These are phyloP conservation scores for Mycena albidolilacea DNA, from an alignment of 768 basidiomycete species.

Conservation along the genomic window DNA sequence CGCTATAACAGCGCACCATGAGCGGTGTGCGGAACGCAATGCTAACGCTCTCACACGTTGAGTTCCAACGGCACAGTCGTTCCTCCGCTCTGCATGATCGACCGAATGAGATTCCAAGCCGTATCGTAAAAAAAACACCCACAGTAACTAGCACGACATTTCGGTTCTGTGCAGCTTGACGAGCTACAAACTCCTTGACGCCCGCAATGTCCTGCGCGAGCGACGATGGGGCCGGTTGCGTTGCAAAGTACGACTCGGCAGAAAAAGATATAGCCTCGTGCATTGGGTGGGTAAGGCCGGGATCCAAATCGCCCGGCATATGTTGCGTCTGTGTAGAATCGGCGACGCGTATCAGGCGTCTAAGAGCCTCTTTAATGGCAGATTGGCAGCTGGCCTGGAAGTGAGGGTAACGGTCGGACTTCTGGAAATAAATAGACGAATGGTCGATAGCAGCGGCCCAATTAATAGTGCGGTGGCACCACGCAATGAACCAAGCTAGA, in stretches of 20 bases:
- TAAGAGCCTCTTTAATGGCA: conserved; percentile 5
- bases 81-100: conserved; percentile 85
- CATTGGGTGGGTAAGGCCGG: conserved; percentile 6
- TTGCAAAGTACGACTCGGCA: conserved; percentile 91
- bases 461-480: neutral
- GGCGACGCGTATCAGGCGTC: conserved; percentile 11
- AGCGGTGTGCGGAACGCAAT: conserved; percentile 45
- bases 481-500: neutral
- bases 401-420: no score
- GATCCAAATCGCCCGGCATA: conserved; percentile 14
- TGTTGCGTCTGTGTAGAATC: neutral
- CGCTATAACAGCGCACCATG: conserved; percentile 67
- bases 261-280: conserved; percentile 67
- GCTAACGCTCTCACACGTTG: conserved; percentile 88
- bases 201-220: conserved; percentile 77
- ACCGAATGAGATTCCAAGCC: conserved; percentile 26
- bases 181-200: conserved; percentile 78
- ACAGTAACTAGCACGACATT: conserved; percentile 96
- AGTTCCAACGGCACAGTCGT: conserved; percentile 98
- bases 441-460: neutral
- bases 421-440: conserved; percentile 11
- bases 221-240: conserved; percentile 83
- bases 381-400: neutral
- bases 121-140: conserved; percentile 49
- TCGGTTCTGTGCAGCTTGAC: conserved; percentile 74